phyloP scores from a whole-genome alignment of 345 rosid genomes.

The Melaleuca quinquenervia region DNA sequence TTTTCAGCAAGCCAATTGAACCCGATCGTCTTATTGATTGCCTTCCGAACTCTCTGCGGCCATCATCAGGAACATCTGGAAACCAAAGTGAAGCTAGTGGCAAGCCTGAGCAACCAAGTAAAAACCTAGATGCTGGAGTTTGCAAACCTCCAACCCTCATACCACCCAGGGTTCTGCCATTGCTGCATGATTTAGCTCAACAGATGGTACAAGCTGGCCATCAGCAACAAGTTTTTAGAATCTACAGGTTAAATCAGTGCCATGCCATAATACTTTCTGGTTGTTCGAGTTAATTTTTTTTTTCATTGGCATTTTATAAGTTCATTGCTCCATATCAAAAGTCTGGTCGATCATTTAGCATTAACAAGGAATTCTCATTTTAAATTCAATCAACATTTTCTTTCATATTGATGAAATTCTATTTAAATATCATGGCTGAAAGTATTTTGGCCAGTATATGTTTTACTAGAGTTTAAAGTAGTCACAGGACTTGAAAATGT shows the following conservation, averaged over 20 bases:
- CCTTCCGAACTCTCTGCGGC: constrained; percentile 70
- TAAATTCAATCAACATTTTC: background rate
- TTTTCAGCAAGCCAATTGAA: constrained; percentile 85
- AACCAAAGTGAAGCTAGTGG: constrained; percentile 23
- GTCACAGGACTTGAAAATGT: background rate
- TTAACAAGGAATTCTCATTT: background rate
- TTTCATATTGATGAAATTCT: background rate
- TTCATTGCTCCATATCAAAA: background rate
- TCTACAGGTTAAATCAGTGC: constrained; percentile 40
- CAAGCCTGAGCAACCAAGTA: constrained; percentile 38
- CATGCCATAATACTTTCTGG: background rate
- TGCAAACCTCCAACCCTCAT: constrained; percentile 72
- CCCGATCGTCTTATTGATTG: constrained; percentile 81
- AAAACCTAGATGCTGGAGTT: constrained; percentile 46
- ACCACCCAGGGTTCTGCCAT: constrained; percentile 75
- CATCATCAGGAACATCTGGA: constrained; percentile 29
- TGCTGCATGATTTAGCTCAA: constrained; percentile 69
- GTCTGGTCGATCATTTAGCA: background rate
- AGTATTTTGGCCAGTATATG: background rate
- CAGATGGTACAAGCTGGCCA: constrained; percentile 91
- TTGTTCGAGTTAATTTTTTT: background rate
- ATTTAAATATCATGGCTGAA: background rate
- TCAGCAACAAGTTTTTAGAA: constrained; percentile 76
- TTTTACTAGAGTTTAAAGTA: background rate
- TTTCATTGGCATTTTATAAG: background rate